phyloP scores from a whole-genome alignment of 2,329 filamentous ascomycete species.

The Allantophomopsis lycopodina region DNA sequence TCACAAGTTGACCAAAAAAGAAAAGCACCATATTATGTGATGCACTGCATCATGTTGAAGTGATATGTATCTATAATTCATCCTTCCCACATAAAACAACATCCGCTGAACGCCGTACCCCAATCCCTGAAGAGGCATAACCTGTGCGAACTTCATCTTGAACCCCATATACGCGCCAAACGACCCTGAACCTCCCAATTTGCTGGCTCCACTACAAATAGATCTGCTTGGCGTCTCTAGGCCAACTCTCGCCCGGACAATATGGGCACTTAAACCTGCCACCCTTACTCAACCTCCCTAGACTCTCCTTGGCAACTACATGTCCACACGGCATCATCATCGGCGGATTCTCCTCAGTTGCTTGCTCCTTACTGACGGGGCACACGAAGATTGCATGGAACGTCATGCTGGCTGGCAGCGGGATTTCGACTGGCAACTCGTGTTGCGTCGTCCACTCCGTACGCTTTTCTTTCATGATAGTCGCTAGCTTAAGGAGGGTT shows the following conservation, averaged over 20 bases:
- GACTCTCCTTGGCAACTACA: slow-evolving; percentile 75
- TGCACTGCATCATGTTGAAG: no score
- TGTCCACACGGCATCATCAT: slow-evolving; percentile 97
- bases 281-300: slow-evolving; percentile 69
- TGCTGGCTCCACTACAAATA: slow-evolving; percentile 1
- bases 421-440: slow-evolving; percentile 71
- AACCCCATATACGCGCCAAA: no score
- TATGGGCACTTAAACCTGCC: slow-evolving; percentile 89
- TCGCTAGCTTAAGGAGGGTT: slow-evolving; percentile 74
- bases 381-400: slow-evolving; percentile 98
- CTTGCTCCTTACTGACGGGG: slow-evolving; percentile 92
- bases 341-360: slow-evolving; percentile 81
- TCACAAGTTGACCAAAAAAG: no score
- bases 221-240: slow-evolving; percentile 48
- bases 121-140: no score
- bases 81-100: no score
- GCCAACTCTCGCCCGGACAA: slow-evolving; percentile 71
- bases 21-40: no score
- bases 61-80: no score
- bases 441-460: slow-evolving; percentile 91
- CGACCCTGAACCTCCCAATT: no score
- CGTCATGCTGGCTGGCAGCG: slow-evolving; percentile 43
- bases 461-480: slow-evolving; percentile 75
- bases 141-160: no score
- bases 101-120: no score